Base-by-base conservation (phyloP, 306 rosid genomes). In the Hippophae rhamnoides region DNA sequence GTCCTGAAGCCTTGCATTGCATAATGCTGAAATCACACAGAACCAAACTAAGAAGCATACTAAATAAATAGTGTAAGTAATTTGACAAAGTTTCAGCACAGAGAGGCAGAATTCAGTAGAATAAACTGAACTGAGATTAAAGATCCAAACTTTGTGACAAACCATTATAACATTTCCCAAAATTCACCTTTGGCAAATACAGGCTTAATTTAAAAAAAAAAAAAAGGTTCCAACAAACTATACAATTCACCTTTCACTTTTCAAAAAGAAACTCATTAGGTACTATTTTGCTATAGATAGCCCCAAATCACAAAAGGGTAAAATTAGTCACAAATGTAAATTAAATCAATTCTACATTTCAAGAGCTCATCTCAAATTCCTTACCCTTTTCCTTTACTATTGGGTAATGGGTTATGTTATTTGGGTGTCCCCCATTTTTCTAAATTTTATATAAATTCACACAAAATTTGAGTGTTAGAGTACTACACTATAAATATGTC, bases 1-100 rank as follows among this genome's bases (percentile, higher is more conserved):
- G 96, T 87, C 47, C 79, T 82, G 25, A 90, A 63, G 57, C 98
- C 98, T 26, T 87, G 72, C 75, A 72, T 66, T 69, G 98, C 98
- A 81, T 79, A 90, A 68, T 90, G 96, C 98, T 90, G 81, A 62
- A 63, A 73, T 52, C n/a, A 53, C 7, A 62, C 41, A 11, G 61
- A 52, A 53, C 23, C 70, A 27, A 9, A n/a, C 9, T n/a, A 12
- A 51, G 9, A 7, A 13, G 6, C 8, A 53, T 10, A 26, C 7
- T 1, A 25, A 10, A 23, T 25, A 25, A 11, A 18, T 7, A 14
- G 8, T 8, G 25, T 2, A 27, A 7, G 12, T 23, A 61, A 48
- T 60, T 57, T 58, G 41, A 43, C 59, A 49, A 54, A 66, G 40
- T 52, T 64, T 56, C 44, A 59, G 14, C 47, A 50, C 49, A 11